Conservation (phyloP, 2,329 filamentous ascomycete species). For the Gnomoniopsis smithogilvyi region DNA sequence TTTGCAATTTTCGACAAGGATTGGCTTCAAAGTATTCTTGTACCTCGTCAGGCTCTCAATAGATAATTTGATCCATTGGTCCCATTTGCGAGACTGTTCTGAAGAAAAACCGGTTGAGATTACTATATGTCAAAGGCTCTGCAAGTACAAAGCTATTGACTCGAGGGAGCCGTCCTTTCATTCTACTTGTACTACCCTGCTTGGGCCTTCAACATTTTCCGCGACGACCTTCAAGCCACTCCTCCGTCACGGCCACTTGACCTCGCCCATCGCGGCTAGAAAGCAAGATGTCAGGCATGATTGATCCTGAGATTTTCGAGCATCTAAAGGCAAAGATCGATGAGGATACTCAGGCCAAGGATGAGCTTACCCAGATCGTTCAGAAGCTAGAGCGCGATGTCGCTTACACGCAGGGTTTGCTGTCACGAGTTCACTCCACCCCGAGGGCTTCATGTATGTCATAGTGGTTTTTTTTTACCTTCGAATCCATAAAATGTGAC, state of each 20-base stretch:
- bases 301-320: slow-evolving; percentile 82
- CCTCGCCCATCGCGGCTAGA: background rate
- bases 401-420: slow-evolving; percentile 73
- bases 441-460: slow-evolving; percentile 55
- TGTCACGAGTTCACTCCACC: slow-evolving; percentile 88
- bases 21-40: no score
- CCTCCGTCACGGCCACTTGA: background rate
- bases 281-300: slow-evolving; percentile 43
- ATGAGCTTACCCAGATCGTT: slow-evolving; percentile 78
- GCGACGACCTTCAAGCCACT: background rate
- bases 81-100: no score
- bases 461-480: background rate
- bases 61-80: no score
- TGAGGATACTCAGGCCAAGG: slow-evolving; percentile 76
- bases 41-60: no score
- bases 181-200: no score
- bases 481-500: background rate
- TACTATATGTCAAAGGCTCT: no score
- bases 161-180: no score
- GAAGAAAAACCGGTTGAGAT: no score
- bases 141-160: no score
- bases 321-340: slow-evolving; percentile 87
- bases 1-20: no score
- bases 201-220: background rate
- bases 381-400: slow-evolving; percentile 82